Evolutionary conservation across 129 eudicot species (phyloP).

Genomic region (Helianthus annuus): DNA sequence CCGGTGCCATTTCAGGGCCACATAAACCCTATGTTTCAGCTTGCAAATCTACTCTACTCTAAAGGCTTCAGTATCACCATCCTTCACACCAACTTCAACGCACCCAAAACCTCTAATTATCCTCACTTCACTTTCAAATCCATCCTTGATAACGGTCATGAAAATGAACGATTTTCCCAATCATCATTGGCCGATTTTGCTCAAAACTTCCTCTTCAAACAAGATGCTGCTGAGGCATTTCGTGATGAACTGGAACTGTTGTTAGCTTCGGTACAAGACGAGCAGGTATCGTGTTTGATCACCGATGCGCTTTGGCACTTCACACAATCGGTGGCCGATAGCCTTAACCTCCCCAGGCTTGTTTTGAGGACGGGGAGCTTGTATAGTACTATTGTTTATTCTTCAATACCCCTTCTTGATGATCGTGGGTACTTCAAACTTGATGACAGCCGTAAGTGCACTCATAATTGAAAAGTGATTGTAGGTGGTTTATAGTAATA

Average conservation of each 20-base stretch:
- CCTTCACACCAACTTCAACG: constrained; percentile 53
- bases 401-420: constrained; percentile 35
- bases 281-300: constrained; percentile 51
- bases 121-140: constrained; percentile 51
- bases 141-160: constrained; percentile 31
- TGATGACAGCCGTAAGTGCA: neutral
- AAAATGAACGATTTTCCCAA: constrained; percentile 6
- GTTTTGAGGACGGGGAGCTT: constrained; percentile 51
- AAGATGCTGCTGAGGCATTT: constrained; percentile 35
- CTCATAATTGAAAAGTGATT: neutral
- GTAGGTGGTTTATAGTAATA: no score
- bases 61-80: constrained; percentile 58
- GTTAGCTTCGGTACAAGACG: constrained; percentile 22
- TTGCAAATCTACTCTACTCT: constrained; percentile 56
- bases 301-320: constrained; percentile 57
- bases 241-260: constrained; percentile 30
- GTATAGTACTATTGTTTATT: constrained; percentile 30
- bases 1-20: constrained; percentile 68
- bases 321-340: constrained; percentile 45
- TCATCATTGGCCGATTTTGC: constrained; percentile 25
- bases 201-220: constrained; percentile 28
- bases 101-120: constrained; percentile 41
- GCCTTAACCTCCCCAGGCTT: constrained; percentile 44
- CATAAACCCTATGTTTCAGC: constrained; percentile 70
- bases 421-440: constrained; percentile 39